Percentiles rank a stretch among this genome's conserved stretches.
These are phyloP conservation scores for Phytophthora fragariaefolia DNA, from an alignment of 352 stramenopile species.

Conservation along the genomic window DNA sequence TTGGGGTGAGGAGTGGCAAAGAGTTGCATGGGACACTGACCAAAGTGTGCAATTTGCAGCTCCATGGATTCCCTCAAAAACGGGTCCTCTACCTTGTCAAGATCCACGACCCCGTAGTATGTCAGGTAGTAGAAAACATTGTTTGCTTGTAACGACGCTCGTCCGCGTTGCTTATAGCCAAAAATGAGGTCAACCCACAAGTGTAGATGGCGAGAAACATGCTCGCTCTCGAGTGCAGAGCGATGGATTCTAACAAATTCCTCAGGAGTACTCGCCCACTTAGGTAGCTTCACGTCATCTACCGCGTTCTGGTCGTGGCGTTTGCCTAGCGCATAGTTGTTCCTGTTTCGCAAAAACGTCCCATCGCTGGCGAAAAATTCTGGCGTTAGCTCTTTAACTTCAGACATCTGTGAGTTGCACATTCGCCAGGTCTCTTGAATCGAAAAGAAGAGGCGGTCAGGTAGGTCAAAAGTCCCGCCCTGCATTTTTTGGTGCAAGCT, in stretches of 20 bases:
- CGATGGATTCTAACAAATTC: conserved; percentile 97
- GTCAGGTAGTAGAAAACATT: conserved; percentile 97
- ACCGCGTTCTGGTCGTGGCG: conserved; percentile 81
- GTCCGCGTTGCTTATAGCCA: conserved; percentile 97
- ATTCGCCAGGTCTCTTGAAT: conserved; percentile 97
- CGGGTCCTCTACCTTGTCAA: conserved; percentile 96
- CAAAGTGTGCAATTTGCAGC: conserved; percentile 99
- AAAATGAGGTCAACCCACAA: conserved; percentile 99
- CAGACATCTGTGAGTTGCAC: conserved; percentile 96
- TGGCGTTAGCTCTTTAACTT: conserved; percentile 99
- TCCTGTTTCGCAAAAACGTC: conserved; percentile 97
- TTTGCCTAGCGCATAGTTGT: conserved; percentile 96
- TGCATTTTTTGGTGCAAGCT: conserved; percentile 97
- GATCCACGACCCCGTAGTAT: conserved; percentile 95
- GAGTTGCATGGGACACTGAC: conserved; percentile 97
- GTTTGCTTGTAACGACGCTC: conserved; percentile 92
- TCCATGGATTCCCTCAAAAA: conserved; percentile 94
- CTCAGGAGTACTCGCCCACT: conserved; percentile 96
- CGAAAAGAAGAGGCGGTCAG: conserved; percentile 97
- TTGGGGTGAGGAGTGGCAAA: conserved; percentile 83
- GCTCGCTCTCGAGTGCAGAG: conserved; percentile 97
- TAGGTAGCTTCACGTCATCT: conserved; percentile 96
- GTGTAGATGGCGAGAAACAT: conserved; percentile 97
- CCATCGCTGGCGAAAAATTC: conserved; percentile 96
- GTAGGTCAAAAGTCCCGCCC: conserved; percentile 96